These are phyloP conservation scores for Citrullus amarus DNA, from an alignment of 306 rosid genomes.

Conservation along the genomic window DNA sequence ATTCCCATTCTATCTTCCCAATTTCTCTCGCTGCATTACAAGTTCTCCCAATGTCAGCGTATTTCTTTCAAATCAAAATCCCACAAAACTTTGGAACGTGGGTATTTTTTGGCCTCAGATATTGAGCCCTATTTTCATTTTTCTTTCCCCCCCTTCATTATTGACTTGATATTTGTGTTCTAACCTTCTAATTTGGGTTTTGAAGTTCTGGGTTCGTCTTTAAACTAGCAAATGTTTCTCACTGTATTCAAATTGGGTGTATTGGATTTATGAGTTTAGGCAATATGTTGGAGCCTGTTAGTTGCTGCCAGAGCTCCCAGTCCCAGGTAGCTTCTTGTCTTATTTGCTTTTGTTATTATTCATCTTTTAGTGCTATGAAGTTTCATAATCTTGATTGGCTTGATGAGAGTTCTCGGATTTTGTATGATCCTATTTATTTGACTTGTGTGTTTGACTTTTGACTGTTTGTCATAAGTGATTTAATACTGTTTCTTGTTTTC, in stretches of 20 bases:
- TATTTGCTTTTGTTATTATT: neutral
- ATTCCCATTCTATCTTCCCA: neutral
- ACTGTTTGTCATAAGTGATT: neutral
- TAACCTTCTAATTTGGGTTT: conserved; percentile 1
- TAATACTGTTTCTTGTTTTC: neutral
- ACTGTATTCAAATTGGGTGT: conserved; percentile 27
- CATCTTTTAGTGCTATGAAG: neutral
- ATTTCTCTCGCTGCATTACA: neutral
- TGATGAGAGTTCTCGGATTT: neutral
- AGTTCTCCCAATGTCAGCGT: neutral
- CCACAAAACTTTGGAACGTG: neutral
- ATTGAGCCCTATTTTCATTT: neutral
- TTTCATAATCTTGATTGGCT: neutral
- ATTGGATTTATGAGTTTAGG: conserved; percentile 27
- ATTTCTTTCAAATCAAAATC: neutral
- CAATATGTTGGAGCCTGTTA: conserved; percentile 56
- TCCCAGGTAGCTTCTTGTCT: conserved; percentile 37
- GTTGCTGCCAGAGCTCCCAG: conserved; percentile 55
- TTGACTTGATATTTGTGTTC: neutral
- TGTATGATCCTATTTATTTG: neutral
- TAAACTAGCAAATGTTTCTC: conserved; percentile 20
- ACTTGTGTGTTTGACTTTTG: neutral
- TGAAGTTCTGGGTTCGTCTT: conserved; percentile 12
- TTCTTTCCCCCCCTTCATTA: neutral
- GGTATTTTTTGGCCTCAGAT: neutral